A percentile compares a stretch with the other conserved stretches of the same genome.
phyloP scores from a whole-genome alignment of 2,329 filamentous ascomycete species.

The Aureobasidium musti region DNA sequence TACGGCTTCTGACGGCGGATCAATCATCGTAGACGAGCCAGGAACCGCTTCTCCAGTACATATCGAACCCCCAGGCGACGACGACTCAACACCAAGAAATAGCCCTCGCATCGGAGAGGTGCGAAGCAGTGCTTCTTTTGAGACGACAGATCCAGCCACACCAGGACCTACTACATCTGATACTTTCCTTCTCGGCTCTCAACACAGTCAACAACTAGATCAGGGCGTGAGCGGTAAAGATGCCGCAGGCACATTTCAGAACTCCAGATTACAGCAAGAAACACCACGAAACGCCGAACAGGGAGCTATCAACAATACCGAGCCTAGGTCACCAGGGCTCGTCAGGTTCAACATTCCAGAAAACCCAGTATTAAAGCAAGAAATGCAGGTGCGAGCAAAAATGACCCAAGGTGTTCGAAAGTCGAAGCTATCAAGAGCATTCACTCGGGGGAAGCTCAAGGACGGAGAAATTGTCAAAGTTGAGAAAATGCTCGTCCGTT shows the following conservation, averaged over 20 bases:
- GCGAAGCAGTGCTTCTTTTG: constrained; percentile 24
- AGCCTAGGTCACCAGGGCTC: constrained; percentile 31
- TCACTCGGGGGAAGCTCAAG: constrained; percentile 47
- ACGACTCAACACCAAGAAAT: neutral
- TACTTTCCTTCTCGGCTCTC: constrained; percentile 16
- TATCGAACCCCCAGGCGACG: neutral
- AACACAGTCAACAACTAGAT: constrained; percentile 4
- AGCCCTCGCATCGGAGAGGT: neutral
- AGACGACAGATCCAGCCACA: neutral
- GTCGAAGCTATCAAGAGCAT: constrained; percentile 36
- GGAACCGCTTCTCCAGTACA: neutral
- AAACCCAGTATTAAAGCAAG: constrained; percentile 41
- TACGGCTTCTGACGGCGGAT: constrained; percentile 22
- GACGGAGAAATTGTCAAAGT: constrained; percentile 67
- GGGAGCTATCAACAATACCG: neutral
- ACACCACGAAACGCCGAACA: neutral
- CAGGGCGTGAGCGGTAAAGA: neutral
- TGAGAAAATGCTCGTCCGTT: constrained; percentile 67
- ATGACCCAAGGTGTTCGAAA: constrained; percentile 45
- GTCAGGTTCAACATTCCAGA: constrained; percentile 50
- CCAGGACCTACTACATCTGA: constrained; percentile 15
- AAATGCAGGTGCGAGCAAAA: constrained; percentile 45
- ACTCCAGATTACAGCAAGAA: neutral
- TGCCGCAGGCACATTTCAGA: neutral
- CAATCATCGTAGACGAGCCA: constrained; percentile 24